Percentiles rank a stretch among this genome's conserved stretches.
Conservation (phyloP, 2,329 filamentous ascomycete genomes). For the Mycogone perniciosa region DNA sequence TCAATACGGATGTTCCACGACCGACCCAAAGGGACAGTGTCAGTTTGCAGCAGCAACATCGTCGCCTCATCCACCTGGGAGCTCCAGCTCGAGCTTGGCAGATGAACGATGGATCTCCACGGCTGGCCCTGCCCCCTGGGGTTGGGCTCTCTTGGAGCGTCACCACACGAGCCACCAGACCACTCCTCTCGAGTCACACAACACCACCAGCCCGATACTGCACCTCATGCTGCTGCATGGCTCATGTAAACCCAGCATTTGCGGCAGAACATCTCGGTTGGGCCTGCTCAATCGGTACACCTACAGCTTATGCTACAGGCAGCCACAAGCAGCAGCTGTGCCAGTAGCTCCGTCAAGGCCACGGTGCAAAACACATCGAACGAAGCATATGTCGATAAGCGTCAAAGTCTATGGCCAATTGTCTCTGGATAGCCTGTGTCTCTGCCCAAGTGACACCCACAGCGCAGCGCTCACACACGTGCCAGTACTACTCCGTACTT, state of each 20-base stretch:
- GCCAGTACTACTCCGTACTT: too few relatives aligned
- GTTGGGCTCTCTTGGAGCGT: too few relatives aligned
- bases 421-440: conserved; percentile 1
- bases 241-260: not conserved
- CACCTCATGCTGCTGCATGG: not conserved
- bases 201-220: too few relatives aligned
- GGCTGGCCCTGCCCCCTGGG: not conserved
- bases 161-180: not conserved
- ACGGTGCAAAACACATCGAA: not conserved
- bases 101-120: not conserved
- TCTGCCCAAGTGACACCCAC: conserved; percentile 6
- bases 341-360: not conserved
- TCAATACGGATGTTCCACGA: too few relatives aligned
- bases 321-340: not conserved
- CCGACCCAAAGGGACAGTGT: not conserved
- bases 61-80: not conserved
- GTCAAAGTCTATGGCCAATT: not conserved
- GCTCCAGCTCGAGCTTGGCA: not conserved
- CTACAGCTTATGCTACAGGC: not conserved
- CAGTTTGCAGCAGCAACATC: not conserved
- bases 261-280: not conserved
- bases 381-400: not conserved
- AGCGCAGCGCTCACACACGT: not conserved
- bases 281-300: not conserved
- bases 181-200: not conserved